Evolutionary conservation across 768 basidiomycete genomes (phyloP).

Genomic region (Leucosporidium yakuticum): DNA sequence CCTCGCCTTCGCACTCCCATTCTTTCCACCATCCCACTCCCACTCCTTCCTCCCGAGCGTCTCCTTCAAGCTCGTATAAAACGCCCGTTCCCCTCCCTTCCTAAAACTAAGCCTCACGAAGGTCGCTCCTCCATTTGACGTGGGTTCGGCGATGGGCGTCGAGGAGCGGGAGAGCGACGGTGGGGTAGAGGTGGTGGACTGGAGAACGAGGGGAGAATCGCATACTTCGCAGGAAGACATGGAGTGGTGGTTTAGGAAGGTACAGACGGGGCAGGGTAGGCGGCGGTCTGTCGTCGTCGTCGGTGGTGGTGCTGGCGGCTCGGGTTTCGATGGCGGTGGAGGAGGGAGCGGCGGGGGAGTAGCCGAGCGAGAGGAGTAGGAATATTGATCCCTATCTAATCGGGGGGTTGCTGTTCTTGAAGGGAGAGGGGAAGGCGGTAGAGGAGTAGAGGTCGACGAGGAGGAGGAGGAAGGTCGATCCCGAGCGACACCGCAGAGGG

Average conservation of each 20-base stretch:
- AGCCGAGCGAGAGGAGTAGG: neutral
- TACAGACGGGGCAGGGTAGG: constrained; percentile 76
- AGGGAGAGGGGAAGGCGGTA: constrained; percentile 12
- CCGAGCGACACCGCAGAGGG: constrained; percentile 69
- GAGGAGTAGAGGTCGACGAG: no score
- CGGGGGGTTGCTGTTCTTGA: constrained; percentile 27
- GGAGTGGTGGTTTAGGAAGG: constrained; percentile 79
- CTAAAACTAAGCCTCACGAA: constrained; percentile 81
- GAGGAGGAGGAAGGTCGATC: constrained; percentile 4
- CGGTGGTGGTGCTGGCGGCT: constrained; percentile 82
- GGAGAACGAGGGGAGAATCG: constrained; percentile 48
- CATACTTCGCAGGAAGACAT: constrained; percentile 79
- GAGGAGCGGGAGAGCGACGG: constrained; percentile 50
- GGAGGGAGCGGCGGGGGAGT: constrained; percentile 86
- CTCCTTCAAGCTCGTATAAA: constrained; percentile 70
- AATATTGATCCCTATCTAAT: no score
- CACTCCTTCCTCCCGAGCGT: constrained; percentile 66
- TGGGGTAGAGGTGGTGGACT: constrained; percentile 9
- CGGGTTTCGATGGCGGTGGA: constrained; percentile 69
- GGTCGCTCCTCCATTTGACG: constrained; percentile 45
- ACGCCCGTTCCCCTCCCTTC: constrained; percentile 76
- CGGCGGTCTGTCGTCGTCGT: constrained; percentile 62
- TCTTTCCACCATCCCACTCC: constrained; percentile 46
- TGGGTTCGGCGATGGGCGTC: constrained; percentile 43
- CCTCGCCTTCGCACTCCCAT: no score